Conservation (phyloP, 306 rosid genomes). For the Pterocarpus macrocarpus region DNA sequence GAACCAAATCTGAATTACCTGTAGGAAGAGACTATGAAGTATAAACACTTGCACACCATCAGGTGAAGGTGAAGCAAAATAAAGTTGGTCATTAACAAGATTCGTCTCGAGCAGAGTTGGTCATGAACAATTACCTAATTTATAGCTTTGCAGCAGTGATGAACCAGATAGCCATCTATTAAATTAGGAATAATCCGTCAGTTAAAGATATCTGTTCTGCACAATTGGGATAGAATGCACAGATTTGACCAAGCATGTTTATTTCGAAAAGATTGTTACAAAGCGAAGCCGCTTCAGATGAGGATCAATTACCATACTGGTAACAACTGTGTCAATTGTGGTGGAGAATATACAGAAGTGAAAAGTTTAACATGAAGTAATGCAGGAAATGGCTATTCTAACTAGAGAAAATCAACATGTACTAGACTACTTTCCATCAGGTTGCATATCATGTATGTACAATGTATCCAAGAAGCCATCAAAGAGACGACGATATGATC, state of each 20-base stretch:
- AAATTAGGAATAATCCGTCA: too few relatives aligned
- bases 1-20: too few relatives aligned
- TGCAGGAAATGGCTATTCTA: conserved; percentile 7
- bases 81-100: neutral
- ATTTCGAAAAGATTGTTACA: neutral
- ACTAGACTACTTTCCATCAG: conserved; percentile 19
- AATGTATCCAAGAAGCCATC: conserved; percentile 25
- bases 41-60: neutral
- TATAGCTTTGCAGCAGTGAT: neutral
- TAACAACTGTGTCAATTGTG: neutral
- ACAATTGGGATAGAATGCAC: neutral
- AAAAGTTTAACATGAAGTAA: neutral
- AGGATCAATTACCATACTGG: neutral
- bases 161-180: neutral
- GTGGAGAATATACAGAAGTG: neutral
- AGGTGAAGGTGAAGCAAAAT: neutral
- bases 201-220: neutral
- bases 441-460: conserved; percentile 42
- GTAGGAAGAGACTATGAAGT: too few relatives aligned
- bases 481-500: conserved; percentile 34
- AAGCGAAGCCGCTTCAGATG: neutral
- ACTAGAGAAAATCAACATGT: neutral
- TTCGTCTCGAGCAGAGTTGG: neutral
- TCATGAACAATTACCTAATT: neutral
- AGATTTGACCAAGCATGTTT: conserved; percentile 9